phyloP scores from a whole-genome alignment of 1,284 basidiomycete genomes.

The Pisolithus thermaeus region DNA sequence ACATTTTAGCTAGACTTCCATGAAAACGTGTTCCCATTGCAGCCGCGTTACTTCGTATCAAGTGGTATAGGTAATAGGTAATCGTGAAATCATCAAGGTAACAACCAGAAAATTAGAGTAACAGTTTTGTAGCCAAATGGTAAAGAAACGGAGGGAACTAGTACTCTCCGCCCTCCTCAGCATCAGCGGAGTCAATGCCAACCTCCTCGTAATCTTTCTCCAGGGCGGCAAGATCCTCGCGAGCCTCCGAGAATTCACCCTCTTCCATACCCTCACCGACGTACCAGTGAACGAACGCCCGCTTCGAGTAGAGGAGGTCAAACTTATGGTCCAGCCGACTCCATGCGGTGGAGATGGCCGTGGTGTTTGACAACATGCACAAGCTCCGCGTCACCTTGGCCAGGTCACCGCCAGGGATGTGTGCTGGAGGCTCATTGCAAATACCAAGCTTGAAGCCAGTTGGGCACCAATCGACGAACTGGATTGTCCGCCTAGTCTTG shows the following conservation, averaged over 20 bases:
- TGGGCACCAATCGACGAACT: constrained; percentile 90
- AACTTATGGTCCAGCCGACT: constrained; percentile 93
- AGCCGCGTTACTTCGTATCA: neutral
- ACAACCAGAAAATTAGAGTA: constrained; percentile 24
- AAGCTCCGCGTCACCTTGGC: constrained; percentile 84
- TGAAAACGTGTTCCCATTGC: constrained; percentile 2
- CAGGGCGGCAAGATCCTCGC: constrained; percentile 94
- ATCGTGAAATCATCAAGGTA: constrained; percentile 28
- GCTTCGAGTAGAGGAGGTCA: constrained; percentile 88
- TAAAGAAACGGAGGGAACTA: constrained; percentile 28
- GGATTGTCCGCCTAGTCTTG: constrained; percentile 80
- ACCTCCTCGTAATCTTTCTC: constrained; percentile 98
- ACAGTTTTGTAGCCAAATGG: constrained; percentile 14
- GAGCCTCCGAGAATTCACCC: constrained; percentile 96
- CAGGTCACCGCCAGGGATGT: constrained; percentile 82
- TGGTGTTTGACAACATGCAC: constrained; percentile 88
- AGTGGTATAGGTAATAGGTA: constrained; percentile 4
- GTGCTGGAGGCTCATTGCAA: constrained; percentile 84
- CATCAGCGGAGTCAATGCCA: constrained; percentile 85
- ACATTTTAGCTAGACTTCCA: neutral
- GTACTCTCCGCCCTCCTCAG: constrained; percentile 75
- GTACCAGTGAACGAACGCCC: constrained; percentile 92
- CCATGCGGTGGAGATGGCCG: constrained; percentile 86
- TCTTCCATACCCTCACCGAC: constrained; percentile 99
- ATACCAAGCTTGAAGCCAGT: constrained; percentile 89